A percentile compares a stretch with the other conserved stretches of the same genome.
Conservation (phyloP, 192 early-diverging fungal species). For the Chytriomyces sp. region DNA sequence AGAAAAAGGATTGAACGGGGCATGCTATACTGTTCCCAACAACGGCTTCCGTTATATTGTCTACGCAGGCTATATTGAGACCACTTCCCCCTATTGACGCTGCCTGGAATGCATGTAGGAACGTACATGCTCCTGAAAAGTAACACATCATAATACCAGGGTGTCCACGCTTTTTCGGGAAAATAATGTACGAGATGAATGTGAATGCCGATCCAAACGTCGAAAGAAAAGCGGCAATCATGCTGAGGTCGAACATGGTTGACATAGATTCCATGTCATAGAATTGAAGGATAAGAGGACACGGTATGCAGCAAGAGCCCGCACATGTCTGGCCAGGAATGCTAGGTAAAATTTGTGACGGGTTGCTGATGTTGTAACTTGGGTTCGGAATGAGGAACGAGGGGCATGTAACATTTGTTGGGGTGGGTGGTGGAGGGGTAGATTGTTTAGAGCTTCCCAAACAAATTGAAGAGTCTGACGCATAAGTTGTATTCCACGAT, state of each 20-base stretch:
- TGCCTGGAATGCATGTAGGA: not conserved
- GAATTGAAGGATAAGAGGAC: not conserved
- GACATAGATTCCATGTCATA: not conserved
- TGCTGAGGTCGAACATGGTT: no score
- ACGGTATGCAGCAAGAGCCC: not conserved
- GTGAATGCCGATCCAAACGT: not conserved
- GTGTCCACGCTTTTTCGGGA: not conserved
- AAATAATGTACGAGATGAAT: not conserved
- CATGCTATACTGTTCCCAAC: not conserved
- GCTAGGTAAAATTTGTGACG: not conserved
- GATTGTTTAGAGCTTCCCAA: not conserved
- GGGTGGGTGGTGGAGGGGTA: no score
- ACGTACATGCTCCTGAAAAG: not conserved
- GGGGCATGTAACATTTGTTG: no score
- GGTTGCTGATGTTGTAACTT: not conserved
- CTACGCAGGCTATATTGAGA: not conserved
- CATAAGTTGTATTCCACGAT: not conserved
- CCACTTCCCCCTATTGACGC: no score
- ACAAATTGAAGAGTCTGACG: not conserved
- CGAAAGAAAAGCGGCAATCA: not conserved
- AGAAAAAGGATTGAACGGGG: not conserved
- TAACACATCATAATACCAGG: not conserved
- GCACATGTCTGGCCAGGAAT: not conserved
- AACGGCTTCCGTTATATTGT: not conserved
- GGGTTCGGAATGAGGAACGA: constrained; percentile 3